These are phyloP conservation scores for Haematococcus lacustris DNA, from an alignment of 139 green algal genomes.

Conservation along the genomic window DNA sequence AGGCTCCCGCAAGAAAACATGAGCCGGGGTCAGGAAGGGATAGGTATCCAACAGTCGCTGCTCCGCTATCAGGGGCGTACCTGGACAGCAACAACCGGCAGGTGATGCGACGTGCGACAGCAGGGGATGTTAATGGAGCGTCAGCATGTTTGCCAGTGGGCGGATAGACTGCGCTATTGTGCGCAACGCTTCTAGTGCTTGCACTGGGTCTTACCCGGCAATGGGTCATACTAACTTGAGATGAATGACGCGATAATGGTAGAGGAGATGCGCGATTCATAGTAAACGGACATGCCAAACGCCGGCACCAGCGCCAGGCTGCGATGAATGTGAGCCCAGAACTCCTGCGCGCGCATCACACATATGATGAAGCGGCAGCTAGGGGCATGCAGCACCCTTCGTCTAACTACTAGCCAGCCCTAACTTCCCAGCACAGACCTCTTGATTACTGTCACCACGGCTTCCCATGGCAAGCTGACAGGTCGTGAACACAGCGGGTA, in stretches of 20 bases:
- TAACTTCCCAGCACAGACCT: neutral
- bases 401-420: neutral
- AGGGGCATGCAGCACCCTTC: neutral
- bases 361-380: neutral
- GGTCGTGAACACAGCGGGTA: no score
- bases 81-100: no score
- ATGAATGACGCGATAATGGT: conserved; percentile 10
- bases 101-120: no score
- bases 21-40: conserved; percentile 18
- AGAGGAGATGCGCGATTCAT: conserved; percentile 26
- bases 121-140: no score
- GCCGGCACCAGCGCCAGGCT: conserved; percentile 25
- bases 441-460: neutral
- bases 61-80: conserved; percentile 25
- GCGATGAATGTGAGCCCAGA: conserved; percentile 23
- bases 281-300: conserved; percentile 33
- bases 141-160: no score
- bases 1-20: conserved; percentile 27
- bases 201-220: no score
- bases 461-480: neutral
- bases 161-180: no score
- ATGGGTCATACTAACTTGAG: no score
- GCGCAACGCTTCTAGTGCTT: no score
- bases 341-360: conserved; percentile 6
- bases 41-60: conserved; percentile 28